Percentiles rank a stretch among this genome's conserved stretches.
Evolutionary conservation across 306 rosid species (phyloP).

Genomic region (Mucuna pruriens): DNA sequence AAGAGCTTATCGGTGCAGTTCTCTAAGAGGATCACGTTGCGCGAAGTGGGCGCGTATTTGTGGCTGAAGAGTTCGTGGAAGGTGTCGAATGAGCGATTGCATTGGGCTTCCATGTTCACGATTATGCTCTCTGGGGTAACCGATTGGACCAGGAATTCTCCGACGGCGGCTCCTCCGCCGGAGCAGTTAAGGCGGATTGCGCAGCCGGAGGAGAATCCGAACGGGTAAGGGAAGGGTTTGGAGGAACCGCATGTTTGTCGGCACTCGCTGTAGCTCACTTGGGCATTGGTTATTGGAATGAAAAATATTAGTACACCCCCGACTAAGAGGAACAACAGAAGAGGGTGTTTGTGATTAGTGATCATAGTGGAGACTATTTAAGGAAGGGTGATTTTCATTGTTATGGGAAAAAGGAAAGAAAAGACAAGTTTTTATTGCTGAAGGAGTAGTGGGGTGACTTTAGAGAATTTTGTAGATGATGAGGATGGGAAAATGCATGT

Average conservation of each 20-base stretch:
- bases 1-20: constrained; percentile 48
- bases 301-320: background rate
- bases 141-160: constrained; percentile 57
- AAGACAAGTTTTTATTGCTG: background rate
- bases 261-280: constrained; percentile 44
- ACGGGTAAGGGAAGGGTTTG: constrained; percentile 51
- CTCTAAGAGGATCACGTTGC: constrained; percentile 68
- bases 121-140: constrained; percentile 49
- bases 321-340: background rate
- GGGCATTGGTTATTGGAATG: constrained; percentile 38
- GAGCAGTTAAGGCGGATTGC: constrained; percentile 65
- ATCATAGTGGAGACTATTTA: constrained; percentile 39
- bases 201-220: constrained; percentile 86
- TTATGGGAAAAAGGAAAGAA: background rate
- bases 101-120: constrained; percentile 50
- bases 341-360: background rate
- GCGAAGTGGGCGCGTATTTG: constrained; percentile 69
- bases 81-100: constrained; percentile 56
- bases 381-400: constrained; percentile 7
- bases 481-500: constrained; percentile 12
- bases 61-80: constrained; percentile 57
- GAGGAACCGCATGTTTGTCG: constrained; percentile 54
- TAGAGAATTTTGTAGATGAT: background rate
- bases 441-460: background rate
- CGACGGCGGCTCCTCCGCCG: constrained; percentile 44